These are phyloP conservation scores for Neoscytalidium dimidiatum DNA, from an alignment of 2,329 filamentous ascomycete species.

Conservation along the genomic window DNA sequence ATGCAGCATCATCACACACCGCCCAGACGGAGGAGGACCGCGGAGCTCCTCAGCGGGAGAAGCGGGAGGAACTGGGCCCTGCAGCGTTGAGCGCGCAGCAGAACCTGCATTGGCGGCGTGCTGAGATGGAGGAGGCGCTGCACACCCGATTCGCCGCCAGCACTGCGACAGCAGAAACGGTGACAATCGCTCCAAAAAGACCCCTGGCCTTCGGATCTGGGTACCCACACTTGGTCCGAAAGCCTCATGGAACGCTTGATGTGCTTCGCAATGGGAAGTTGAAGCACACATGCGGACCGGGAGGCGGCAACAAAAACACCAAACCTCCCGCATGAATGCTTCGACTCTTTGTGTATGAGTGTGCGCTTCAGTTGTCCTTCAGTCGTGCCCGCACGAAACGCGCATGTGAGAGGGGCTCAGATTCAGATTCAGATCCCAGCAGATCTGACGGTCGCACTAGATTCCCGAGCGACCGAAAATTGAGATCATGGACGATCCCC, in stretches of 20 bases:
- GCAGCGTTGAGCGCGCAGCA: slow-evolving; percentile 3
- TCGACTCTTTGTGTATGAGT: neutral
- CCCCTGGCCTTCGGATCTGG: neutral
- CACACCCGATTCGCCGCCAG: slow-evolving; percentile 8
- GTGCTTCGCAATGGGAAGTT: neutral
- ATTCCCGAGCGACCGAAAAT: slow-evolving; percentile 7
- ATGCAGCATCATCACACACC: slow-evolving; percentile 13
- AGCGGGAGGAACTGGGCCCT: neutral
- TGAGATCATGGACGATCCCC: slow-evolving; percentile 17
- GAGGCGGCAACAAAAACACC: neutral
- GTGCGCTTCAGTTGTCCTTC: neutral
- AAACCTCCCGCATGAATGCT: neutral
- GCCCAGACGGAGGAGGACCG: neutral
- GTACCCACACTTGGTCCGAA: neutral
- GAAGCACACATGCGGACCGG: neutral
- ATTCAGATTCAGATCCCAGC: slow-evolving; percentile 9
- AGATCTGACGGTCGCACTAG: slow-evolving; percentile 11
- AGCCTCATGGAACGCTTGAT: neutral
- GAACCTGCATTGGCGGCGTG: slow-evolving; percentile 12
- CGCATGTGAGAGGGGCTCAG: neutral
- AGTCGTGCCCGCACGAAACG: neutral
- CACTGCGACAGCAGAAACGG: neutral
- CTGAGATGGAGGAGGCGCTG: slow-evolving; percentile 8
- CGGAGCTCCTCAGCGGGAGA: neutral
- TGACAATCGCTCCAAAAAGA: neutral